These are phyloP conservation scores for Chamaecyparis obtusa DNA, from an alignment of 75 land plant species.

Conservation along the genomic window DNA sequence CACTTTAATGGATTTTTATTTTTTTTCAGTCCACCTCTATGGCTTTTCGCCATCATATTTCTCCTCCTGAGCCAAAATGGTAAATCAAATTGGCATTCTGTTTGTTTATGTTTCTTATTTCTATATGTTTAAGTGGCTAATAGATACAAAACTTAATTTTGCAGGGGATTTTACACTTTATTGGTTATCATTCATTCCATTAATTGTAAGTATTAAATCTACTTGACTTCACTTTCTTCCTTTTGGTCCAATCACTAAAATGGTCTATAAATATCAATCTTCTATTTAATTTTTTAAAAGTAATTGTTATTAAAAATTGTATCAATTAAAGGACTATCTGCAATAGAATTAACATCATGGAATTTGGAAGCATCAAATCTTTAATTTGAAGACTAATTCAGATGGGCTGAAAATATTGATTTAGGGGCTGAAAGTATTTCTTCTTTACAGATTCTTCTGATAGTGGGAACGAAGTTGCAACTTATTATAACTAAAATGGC, in stretches of 20 bases:
- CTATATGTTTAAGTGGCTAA: neutral
- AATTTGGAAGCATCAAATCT: constrained; percentile 8
- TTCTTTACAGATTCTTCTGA: constrained; percentile 52
- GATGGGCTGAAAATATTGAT: neutral
- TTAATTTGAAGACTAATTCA: neutral
- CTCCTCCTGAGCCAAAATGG: constrained; percentile 65
- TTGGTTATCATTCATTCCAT: constrained; percentile 61
- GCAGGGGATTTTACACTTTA: constrained; percentile 64
- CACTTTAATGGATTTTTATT: neutral
- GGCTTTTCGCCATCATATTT: constrained; percentile 60
- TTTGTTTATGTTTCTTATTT: neutral
- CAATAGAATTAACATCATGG: too few species aligned
- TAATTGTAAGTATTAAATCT: constrained; percentile 49
- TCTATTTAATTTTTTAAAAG: too few species aligned
- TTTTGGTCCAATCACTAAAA: too few species aligned
- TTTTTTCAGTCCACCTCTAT: constrained; percentile 59
- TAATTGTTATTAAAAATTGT: too few species aligned
- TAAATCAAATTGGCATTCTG: neutral
- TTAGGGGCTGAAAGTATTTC: neutral
- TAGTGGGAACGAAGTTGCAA: constrained; percentile 88
- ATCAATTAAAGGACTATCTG: too few species aligned
- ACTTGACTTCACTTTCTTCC: neutral
- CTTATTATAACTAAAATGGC: constrained; percentile 71
- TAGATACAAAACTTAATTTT: neutral
- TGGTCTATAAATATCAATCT: too few species aligned